Base-by-base conservation (phyloP, 192 early-diverging fungal genomes). In the Gamsiella multidivaricata region DNA sequence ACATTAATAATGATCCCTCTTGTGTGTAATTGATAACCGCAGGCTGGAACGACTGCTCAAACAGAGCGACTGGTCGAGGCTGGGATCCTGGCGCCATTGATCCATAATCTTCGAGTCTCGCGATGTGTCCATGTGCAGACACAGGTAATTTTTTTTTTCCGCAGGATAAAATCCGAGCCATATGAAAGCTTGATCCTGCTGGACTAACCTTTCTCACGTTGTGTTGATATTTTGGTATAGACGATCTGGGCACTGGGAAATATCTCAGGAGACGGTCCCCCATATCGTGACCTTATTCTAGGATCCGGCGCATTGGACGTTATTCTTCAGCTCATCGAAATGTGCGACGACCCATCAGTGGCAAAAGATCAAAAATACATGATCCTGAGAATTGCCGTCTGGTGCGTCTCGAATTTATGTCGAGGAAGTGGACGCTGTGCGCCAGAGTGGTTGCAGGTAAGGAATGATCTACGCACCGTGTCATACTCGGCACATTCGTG, bases 171-270 rank as follows among this genome's bases (percentile, higher is more conserved):
- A n/a, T n/a, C n/a, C n/a, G n/a, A n/a, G n/a, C n/a, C n/a, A n/a
- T n/a, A n/a, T n/a, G n/a, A n/a, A n/a, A n/a, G n/a, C n/a, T n/a
- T n/a, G n/a, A n/a, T n/a, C n/a, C n/a, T n/a, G n/a, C n/a, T n/a
- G n/a, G n/a, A n/a, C n/a, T n/a, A n/a, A n/a, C n/a, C n/a, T n/a
- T n/a, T n/a, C n/a, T n/a, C n/a, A n/a, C n/a, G n/a, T n/a, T n/a
- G n/a, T n/a, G 7, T 20, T 1, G 3, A 31, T 22, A 3, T 42
- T 20, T n/a, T n/a, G 28, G 3, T 29, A 46, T 65, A 78, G 74
- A 78, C 74, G 0, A 78, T 78, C 45, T 78, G 74, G 74, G 74
- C 74, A 4, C 61, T 78, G 31, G 74, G 74, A 49, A 78, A 78
- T 25, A 78, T 78, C 15, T 78, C 74, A n/a, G 74, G 74, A 11